Conservation (phyloP, 768 basidiomycete genomes). For the Boletellus sp. region DNA sequence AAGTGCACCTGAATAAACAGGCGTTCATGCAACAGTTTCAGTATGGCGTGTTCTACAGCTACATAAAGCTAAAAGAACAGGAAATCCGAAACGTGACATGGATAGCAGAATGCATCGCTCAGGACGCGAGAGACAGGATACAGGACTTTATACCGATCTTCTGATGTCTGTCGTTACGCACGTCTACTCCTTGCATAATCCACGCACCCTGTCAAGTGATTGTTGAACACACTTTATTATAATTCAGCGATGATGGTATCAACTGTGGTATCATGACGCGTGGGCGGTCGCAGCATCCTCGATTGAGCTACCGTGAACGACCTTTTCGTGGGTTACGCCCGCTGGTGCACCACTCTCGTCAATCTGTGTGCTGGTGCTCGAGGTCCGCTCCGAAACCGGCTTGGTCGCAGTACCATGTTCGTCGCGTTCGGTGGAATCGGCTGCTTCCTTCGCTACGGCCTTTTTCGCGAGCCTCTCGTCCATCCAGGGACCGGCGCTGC, state of each 20-base stretch:
- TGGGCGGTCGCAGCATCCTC: background rate
- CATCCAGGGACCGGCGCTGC: conserved; percentile 70
- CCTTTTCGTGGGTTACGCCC: conserved; percentile 9
- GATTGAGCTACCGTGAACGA: background rate
- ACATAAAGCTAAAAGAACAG: conserved; percentile 89
- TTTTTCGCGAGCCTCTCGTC: conserved; percentile 42
- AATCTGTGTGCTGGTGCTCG: conserved; percentile 1
- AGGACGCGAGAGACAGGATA: conserved; percentile 93
- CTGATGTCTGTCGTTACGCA: conserved; percentile 34
- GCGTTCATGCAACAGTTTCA: conserved; percentile 98
- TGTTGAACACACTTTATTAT: too few relatives aligned
- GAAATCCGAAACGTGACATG: conserved; percentile 86
- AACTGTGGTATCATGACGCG: conserved; percentile 5
- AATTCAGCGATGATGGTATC: background rate
- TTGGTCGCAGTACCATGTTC: conserved; percentile 1
- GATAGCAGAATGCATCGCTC: conserved; percentile 98
- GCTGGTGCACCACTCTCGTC: conserved; percentile 1
- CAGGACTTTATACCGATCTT: conserved; percentile 93
- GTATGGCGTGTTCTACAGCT: conserved; percentile 87
- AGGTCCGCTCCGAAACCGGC: conserved; percentile 1
- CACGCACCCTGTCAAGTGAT: background rate
- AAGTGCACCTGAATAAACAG: conserved; percentile 92
- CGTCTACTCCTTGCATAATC: conserved; percentile 10
- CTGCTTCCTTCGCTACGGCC: conserved; percentile 1
- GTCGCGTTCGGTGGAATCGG: background rate